A percentile compares a stretch with the other conserved stretches of the same genome.
These are phyloP conservation scores for Penicillium bialowiezense DNA, from an alignment of 495 filamentous ascomycete genomes.

Conservation along the genomic window DNA sequence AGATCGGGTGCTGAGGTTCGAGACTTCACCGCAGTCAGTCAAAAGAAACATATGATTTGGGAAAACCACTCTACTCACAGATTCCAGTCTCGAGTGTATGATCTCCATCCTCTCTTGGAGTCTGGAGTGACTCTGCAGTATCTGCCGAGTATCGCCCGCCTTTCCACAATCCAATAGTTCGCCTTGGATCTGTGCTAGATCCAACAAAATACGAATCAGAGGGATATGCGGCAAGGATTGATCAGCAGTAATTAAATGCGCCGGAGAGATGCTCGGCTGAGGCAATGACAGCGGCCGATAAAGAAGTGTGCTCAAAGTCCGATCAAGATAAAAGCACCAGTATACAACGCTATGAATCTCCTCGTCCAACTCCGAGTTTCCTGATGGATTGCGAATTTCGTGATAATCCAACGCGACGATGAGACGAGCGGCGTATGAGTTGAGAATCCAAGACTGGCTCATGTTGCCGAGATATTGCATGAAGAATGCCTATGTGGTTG, in stretches of 20 bases:
- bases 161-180: constrained; percentile 9
- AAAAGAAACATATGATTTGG: not conserved
- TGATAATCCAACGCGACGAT: constrained; percentile 27
- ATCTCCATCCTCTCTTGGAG: constrained; percentile 20
- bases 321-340: constrained; percentile 33
- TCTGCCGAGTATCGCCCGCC: constrained; percentile 2
- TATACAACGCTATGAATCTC: constrained; percentile 24
- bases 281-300: constrained; percentile 23
- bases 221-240: constrained; percentile 13
- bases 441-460: constrained; percentile 26
- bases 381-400: constrained; percentile 3
- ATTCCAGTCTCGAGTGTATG: constrained; percentile 19
- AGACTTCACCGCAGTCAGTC: constrained; percentile 6
- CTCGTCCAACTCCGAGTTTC: constrained; percentile 7
- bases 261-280: constrained; percentile 13
- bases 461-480: constrained; percentile 28
- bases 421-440: constrained; percentile 27
- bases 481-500: constrained; percentile 17
- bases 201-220: constrained; percentile 20
- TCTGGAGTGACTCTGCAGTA: constrained; percentile 11
- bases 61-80: constrained; percentile 9
- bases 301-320: constrained; percentile 27
- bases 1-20: constrained; percentile 10
- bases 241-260: constrained; percentile 9
- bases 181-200: constrained; percentile 27